Evolutionary conservation across 208 protist species (phyloP).

Genomic region (Leishmania turanica): DNA sequence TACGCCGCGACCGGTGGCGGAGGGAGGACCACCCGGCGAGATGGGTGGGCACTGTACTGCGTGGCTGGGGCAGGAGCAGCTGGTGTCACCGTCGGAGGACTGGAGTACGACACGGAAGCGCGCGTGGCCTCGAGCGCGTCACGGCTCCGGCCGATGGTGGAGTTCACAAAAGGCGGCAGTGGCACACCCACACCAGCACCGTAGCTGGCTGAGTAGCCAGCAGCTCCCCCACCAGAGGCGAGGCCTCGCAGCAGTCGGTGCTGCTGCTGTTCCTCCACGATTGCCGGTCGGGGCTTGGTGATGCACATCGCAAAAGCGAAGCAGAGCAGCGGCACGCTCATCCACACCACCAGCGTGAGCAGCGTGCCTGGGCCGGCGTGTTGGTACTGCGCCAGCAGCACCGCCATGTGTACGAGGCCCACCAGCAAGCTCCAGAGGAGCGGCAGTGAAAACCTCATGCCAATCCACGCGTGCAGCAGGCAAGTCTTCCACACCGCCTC

Average conservation of each 20-base stretch:
- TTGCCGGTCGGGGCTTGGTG: not conserved
- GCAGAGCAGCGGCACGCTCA: conserved; percentile 52
- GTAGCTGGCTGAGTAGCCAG: not conserved
- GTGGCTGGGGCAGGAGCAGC: not conserved
- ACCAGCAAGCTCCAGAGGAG: conserved; percentile 46
- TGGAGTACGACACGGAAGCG: not conserved
- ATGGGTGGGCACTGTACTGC: not conserved
- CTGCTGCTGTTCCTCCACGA: not conserved
- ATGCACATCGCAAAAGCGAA: conserved; percentile 27
- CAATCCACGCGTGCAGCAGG: conserved; percentile 73
- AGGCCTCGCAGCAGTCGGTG: not conserved
- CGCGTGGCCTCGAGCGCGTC: not conserved
- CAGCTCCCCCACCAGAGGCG: not conserved
- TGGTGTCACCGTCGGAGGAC: not conserved
- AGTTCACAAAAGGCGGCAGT: not conserved
- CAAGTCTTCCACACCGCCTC: conserved; percentile 66
- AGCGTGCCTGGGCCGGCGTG: conserved; percentile 40
- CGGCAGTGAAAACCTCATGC: conserved; percentile 52
- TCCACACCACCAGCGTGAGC: conserved; percentile 57
- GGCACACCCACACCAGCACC: conserved; percentile 1
- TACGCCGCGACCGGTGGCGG: conserved; percentile 8
- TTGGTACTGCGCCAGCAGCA: conserved; percentile 56
- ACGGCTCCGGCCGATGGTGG: not conserved
- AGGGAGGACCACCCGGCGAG: not conserved
- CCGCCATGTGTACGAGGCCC: conserved; percentile 63